Evolutionary conservation across 768 basidiomycete genomes (phyloP).

Genomic region (Phaeolepiota aurea): DNA sequence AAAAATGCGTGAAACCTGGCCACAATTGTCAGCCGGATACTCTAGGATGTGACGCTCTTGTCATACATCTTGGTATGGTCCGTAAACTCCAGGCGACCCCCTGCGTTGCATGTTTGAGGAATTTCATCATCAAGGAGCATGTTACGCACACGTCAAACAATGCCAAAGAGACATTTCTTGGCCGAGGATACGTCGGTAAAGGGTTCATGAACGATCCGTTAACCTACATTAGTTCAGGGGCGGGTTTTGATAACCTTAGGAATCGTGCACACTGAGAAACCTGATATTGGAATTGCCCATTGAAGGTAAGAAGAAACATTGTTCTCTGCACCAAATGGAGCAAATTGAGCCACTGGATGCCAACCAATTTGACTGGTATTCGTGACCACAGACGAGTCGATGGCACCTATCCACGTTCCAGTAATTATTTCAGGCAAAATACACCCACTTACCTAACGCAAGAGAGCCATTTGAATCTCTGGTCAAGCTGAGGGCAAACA

Average conservation of each 20-base stretch:
- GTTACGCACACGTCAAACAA: constrained; percentile 62
- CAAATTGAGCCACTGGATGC: constrained; percentile 70
- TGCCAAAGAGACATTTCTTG: constrained; percentile 51
- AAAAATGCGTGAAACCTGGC: constrained; percentile 61
- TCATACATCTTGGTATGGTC: constrained; percentile 72
- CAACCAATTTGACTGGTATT: constrained; percentile 56
- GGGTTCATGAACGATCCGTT: constrained; percentile 46
- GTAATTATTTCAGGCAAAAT: too few relatives aligned
- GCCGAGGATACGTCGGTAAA: constrained; percentile 54
- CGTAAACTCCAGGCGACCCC: constrained; percentile 64
- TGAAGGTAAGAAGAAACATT: constrained; percentile 66
- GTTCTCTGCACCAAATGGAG: constrained; percentile 48
- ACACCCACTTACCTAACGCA: constrained; percentile 46
- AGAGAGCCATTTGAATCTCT: constrained; percentile 53
- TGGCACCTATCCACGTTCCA: constrained; percentile 42
- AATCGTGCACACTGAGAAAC: constrained; percentile 37
- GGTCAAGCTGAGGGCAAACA: constrained; percentile 67
- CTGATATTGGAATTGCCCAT: constrained; percentile 60
- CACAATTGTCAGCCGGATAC: constrained; percentile 1
- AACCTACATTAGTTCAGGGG: constrained; percentile 27
- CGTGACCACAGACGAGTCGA: constrained; percentile 61
- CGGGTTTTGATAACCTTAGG: neutral
- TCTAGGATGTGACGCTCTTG: neutral
- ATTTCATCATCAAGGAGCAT: constrained; percentile 1
- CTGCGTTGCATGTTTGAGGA: constrained; percentile 22